A percentile compares a stretch with the other conserved stretches of the same genome.
phyloP scores from a whole-genome alignment of 225 moss, liverwort and hornwort species.

The Sphagnum contortum region DNA sequence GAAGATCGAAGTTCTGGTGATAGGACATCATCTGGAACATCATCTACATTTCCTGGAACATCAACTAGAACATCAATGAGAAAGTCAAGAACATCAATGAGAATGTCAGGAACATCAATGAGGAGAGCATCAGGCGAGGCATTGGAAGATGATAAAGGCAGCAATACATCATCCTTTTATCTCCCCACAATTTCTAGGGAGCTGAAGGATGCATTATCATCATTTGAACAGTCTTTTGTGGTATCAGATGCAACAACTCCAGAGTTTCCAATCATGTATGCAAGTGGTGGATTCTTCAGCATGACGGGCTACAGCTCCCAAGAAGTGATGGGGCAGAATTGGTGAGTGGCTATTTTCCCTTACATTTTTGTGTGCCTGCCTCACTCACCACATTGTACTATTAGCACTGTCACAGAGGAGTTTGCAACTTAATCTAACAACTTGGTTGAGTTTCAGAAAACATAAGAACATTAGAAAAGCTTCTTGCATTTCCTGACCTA shows the following conservation, averaged over 20 bases:
- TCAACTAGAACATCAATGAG: not conserved
- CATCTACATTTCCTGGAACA: constrained; percentile 7
- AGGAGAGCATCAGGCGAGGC: constrained; percentile 16
- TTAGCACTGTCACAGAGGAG: too few relatives aligned
- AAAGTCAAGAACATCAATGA: not conserved
- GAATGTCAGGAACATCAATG: constrained; percentile 35
- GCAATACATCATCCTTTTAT: constrained; percentile 11
- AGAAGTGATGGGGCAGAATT: constrained; percentile 67
- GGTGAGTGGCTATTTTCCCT: constrained; percentile 9
- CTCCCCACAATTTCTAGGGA: constrained; percentile 26
- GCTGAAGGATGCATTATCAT: constrained; percentile 64
- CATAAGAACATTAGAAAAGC: too few relatives aligned
- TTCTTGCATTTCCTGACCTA: too few relatives aligned
- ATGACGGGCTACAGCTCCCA: constrained; percentile 73
- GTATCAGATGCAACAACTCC: constrained; percentile 58
- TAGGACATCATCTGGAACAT: constrained; percentile 17
- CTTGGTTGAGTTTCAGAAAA: too few relatives aligned
- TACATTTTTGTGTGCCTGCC: too few relatives aligned
- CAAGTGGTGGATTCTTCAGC: constrained; percentile 73
- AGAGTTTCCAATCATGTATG: constrained; percentile 65
- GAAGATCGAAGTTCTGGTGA: constrained; percentile 17
- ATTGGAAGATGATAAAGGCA: constrained; percentile 18
- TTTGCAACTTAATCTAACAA: too few relatives aligned
- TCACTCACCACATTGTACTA: too few relatives aligned
- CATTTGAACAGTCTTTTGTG: constrained; percentile 81